Percentiles rank a stretch among this genome's conserved stretches.
These are phyloP conservation scores for Cornus controversa DNA, from an alignment of 148 eudicot species.

Conservation along the genomic window DNA sequence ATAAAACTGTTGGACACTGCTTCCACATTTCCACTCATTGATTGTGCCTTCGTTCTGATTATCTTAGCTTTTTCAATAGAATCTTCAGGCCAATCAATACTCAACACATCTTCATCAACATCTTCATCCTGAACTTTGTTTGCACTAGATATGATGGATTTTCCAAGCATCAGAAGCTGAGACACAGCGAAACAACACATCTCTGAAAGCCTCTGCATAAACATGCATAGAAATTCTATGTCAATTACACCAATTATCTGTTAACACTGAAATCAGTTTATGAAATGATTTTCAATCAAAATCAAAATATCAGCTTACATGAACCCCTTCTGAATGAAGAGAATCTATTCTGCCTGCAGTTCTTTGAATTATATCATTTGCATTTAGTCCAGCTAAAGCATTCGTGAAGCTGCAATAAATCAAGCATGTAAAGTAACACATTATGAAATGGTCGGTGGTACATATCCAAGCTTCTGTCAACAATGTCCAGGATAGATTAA, in stretches of 20 bases:
- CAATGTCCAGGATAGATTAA: background rate
- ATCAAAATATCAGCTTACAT: conserved; percentile 51
- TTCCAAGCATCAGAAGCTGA: conserved; percentile 84
- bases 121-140: conserved; percentile 63
- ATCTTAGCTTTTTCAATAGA: conserved; percentile 77
- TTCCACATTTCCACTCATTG: conserved; percentile 68
- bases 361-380: conserved; percentile 79
- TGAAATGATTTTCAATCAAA: background rate
- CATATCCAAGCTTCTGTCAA: conserved; percentile 3
- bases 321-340: conserved; percentile 97
- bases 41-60: conserved; percentile 71
- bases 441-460: background rate
- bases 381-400: conserved; percentile 69
- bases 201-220: conserved; percentile 86
- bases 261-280: background rate
- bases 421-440: background rate
- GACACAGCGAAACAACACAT: conserved; percentile 83
- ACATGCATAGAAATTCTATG: conserved; percentile 1
- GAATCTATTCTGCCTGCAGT: conserved; percentile 88
- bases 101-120: conserved; percentile 39
- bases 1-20: conserved; percentile 82
- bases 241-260: background rate
- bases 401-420: conserved; percentile 70
- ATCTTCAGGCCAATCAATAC: conserved; percentile 90
- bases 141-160: conserved; percentile 68